Base-by-base conservation (phyloP, 2,329 filamentous ascomycete genomes). In the Aaosphaeria pasadenensis region DNA sequence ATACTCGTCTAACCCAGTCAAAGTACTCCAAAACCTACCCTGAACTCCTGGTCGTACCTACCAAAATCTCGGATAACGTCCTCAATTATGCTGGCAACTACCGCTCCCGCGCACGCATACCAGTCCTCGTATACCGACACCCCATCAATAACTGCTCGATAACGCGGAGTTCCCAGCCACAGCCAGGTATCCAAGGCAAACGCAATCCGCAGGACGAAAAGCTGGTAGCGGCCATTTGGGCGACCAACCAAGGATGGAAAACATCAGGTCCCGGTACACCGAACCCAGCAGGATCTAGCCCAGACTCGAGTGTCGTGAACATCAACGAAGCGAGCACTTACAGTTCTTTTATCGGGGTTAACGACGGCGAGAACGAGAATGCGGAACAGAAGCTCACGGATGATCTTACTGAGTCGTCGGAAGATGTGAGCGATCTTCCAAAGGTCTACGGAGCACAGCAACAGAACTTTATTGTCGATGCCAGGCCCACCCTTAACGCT, bases 61-160 rank as follows among this genome's bases (percentile, higher is more conserved):
- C 86, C 28, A 84, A 82, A 49, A 95, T 99, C 57, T 97, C 92
- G n/a, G 94, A 99, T 71, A 96, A 94, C 63, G 91, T 92, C 42
- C 81, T 99, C 43, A 96, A 96, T 64, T 95, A 99, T 66, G 94
- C 91, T 29, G 88, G 86, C 50, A 83, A 85, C 53, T 97, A 95
- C 71, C 87, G 94, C 44, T 97, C 94, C 1, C 84, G 91, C 50
- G 85, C 87, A 54, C 86, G 94, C 51, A 91, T 99, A 69, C 94
- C 94, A 1, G 88, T 86, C 4, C 75, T 99, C 36, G 91, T 91
- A 24, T 99, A 99, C 70, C 83, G 96, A n/a, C 94, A 99, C 69
- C 89, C 90, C 0, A 79, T 96, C 60, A 99, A 97, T 68, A 96
- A 95, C 67, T 97, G 94, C 70, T 94, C 91, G 28, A 96, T 99